Base-by-base conservation (phyloP, 2,329 filamentous ascomycete species). In the Apiospora marii region DNA sequence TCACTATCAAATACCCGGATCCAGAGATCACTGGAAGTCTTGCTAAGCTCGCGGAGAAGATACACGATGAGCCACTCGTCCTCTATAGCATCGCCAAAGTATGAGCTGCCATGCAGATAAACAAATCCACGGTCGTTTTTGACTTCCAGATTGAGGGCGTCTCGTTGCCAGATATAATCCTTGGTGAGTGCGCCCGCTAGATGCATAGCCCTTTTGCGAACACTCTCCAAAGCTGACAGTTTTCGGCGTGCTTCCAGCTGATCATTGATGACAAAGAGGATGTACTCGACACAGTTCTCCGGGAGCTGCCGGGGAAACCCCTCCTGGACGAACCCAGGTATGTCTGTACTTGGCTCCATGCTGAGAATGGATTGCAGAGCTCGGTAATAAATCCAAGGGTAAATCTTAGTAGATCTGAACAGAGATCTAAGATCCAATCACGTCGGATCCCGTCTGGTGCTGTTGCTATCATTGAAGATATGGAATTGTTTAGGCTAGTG, bases 31-130 rank as follows among this genome's bases (percentile, higher is more conserved):
- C 90, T 85, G 77, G 93, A 93, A 49, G 88, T 87, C 76, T 88
- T 93, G 77, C 92, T 95, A 77, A 98, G 84, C 82, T 97, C 92
- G 64, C 93, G 91, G 43, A 99, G 86, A 6, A 98, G 85, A 83
- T 95, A 98, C 27, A 98, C 95, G 73, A 98, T 92, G 7, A 98
- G 89, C 97, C 96, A 99, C 84, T 99, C 97, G 78, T 99, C 96
- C 79, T 98, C 96, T 4, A 98, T 92, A 0, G 95, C 96, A 82
- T 99, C 97, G 12, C 96, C 95, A 78, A 95, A 98, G 80, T 96
- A 93, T 0, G 94, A 96, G 70, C 87, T 86, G 27, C 96, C 96
- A 74, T 90, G 89, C 7, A 99, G 87, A 75, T 92, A 91, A n/a
- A 86, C 79, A 12, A 90, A 79, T 0, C 87, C 90, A 78, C 86